Conservation (phyloP, 129 eudicot genomes). For the Flaveria brownii region DNA sequence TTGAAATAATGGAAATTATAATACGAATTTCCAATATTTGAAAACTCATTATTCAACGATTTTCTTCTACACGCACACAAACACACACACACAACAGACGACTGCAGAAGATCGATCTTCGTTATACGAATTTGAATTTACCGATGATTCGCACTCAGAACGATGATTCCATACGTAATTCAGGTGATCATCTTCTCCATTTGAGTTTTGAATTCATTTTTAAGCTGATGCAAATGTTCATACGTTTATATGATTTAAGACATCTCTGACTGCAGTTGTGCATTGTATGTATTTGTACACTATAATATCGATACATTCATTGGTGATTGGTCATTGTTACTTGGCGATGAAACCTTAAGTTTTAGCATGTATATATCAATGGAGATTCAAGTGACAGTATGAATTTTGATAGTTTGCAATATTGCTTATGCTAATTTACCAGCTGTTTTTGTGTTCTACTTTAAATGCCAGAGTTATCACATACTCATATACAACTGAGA, state of each 20-base stretch:
- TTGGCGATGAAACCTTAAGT: too few relatives aligned
- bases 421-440: background rate
- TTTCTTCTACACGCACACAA: background rate
- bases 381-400: background rate
- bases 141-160: background rate
- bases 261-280: background rate
- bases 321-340: background rate
- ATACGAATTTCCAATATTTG: background rate
- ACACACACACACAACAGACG: background rate
- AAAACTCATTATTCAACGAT: background rate
- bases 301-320: background rate
- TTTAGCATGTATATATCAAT: too few relatives aligned
- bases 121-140: background rate
- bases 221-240: background rate
- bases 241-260: background rate
- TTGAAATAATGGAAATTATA: too few relatives aligned
- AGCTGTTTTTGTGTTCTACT: background rate
- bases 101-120: background rate
- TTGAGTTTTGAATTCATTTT: background rate
- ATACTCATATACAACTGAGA: background rate
- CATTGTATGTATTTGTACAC: background rate
- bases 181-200: background rate
- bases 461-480: background rate
- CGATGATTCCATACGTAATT: background rate
- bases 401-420: background rate